Conservation (phyloP, 305 asterid species). For the Solanum aculeatissimum region DNA sequence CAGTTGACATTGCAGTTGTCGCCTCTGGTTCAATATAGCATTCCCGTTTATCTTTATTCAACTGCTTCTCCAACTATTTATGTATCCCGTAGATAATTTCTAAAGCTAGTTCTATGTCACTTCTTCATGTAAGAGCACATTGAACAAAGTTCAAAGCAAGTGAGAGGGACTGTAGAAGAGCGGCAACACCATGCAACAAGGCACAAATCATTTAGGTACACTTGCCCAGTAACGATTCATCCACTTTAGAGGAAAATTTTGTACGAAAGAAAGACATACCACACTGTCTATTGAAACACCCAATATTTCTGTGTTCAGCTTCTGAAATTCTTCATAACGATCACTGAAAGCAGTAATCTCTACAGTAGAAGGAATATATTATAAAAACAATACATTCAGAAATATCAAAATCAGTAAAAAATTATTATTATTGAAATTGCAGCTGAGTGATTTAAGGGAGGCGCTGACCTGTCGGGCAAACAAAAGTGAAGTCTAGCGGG, state of each 20-base stretch:
- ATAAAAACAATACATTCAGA: neutral
- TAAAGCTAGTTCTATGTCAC: neutral
- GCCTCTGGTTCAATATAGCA: neutral
- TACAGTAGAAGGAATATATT: constrained; percentile 13
- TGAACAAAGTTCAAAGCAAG: neutral
- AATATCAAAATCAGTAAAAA: neutral
- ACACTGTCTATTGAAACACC: constrained; percentile 96
- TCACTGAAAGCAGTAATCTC: constrained; percentile 99
- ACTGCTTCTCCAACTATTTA: neutral
- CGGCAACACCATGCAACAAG: neutral
- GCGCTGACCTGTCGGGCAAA: constrained; percentile 82
- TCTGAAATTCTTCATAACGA: constrained; percentile 70
- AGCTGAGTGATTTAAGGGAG: neutral
- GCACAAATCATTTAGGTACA: neutral
- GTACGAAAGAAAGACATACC: constrained; percentile 26
- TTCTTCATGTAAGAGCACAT: neutral
- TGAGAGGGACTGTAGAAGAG: neutral
- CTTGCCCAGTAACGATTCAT: neutral
- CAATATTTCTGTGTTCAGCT: constrained; percentile 80
- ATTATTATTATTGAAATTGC: neutral
- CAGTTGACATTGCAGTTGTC: neutral
- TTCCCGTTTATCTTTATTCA: neutral
- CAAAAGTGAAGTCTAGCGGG: constrained; percentile 97
- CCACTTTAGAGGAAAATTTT: neutral
- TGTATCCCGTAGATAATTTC: neutral